Conservation (phyloP, 768 basidiomycete species). For the Tephrocybe rancida region DNA sequence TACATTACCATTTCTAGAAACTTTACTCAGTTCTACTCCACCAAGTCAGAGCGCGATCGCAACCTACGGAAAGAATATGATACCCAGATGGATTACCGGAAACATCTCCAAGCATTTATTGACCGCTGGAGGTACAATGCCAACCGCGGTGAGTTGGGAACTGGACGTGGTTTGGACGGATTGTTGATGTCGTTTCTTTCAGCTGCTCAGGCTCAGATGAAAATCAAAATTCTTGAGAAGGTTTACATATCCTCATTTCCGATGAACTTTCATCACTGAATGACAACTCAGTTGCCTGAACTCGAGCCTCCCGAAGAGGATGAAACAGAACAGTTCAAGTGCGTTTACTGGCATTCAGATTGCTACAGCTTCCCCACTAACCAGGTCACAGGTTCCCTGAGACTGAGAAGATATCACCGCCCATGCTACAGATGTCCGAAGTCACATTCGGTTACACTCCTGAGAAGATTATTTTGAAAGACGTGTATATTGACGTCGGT, state of each 20-base stretch:
- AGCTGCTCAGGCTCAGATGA: constrained; percentile 86
- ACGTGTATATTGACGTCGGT: constrained; percentile 87
- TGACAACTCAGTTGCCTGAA: constrained; percentile 71
- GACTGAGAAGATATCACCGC: constrained; percentile 96
- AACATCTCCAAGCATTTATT: constrained; percentile 96
- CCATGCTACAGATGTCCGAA: constrained; percentile 88
- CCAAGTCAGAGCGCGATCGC: constrained; percentile 92
- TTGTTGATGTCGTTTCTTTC: neutral
- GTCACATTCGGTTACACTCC: constrained; percentile 86
- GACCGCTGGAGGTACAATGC: constrained; percentile 99
- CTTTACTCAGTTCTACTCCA: constrained; percentile 98
- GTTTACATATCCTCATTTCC: constrained; percentile 31
- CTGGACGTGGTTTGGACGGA: neutral
- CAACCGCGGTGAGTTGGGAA: constrained; percentile 65
- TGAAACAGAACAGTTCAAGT: constrained; percentile 93
- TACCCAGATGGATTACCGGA: constrained; percentile 91
- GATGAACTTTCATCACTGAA: neutral
- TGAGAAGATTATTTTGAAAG: constrained; percentile 76
- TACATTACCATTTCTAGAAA: constrained; percentile 53
- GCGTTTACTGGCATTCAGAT: constrained; percentile 6
- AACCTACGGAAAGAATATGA: constrained; percentile 96
- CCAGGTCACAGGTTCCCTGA: constrained; percentile 75
- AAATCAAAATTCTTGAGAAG: constrained; percentile 80
- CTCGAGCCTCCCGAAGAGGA: constrained; percentile 91
- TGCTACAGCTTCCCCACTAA: neutral